Base-by-base conservation (phyloP, 1,284 basidiomycete species). In the Trichosporon inkin region DNA sequence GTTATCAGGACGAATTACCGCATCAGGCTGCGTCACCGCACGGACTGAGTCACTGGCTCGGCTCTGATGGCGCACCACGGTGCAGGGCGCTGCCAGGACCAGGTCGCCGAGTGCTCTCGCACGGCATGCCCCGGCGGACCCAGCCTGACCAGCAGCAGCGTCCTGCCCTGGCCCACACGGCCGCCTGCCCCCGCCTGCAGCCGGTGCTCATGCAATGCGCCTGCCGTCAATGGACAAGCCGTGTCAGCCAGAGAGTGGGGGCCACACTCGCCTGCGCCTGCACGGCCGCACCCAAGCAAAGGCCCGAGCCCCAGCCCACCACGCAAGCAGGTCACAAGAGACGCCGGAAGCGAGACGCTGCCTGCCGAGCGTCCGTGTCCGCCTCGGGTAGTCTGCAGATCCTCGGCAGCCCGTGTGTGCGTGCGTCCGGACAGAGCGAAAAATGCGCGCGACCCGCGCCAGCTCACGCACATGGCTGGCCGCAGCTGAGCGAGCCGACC, bases 1-100 rank as follows among this genome's bases (percentile, higher is more conserved):
- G 22, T 40, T 32, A 44, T 57, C 38, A 20, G 10, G 41, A 22
- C 44, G n/a, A 49, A 49, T 49, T 49, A 49, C 44, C 44, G 28
- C 44, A 49, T 49, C 44, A 49, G 44, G 44, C 44, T 49, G 28
- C 44, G 44, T 49, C 44, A 49, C 44, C 44, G 44, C 22, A 49
- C 24, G 24, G 24, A 22, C 44, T 16, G 22, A 24, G 10, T 6
- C 8, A 17, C 41, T 49, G 24, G 14, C 17, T 16, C 16, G 7
- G 16, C 17, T 14, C 38, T 40, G n/a, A n/a, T n/a, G n/a, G n/a
- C n/a, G n/a, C n/a, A n/a, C n/a, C n/a, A 32, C 28, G 4, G 28
- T 32, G 8, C 28, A 32, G 28, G 28, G 8, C 28, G 28, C 28
- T 8, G 28, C 28, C 28, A 32, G 28, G 28, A 32, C 28, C 28